Evolutionary conservation across 2,329 filamentous ascomycete genomes (phyloP).

Genomic region (Pseudopithomyces maydicus): DNA sequence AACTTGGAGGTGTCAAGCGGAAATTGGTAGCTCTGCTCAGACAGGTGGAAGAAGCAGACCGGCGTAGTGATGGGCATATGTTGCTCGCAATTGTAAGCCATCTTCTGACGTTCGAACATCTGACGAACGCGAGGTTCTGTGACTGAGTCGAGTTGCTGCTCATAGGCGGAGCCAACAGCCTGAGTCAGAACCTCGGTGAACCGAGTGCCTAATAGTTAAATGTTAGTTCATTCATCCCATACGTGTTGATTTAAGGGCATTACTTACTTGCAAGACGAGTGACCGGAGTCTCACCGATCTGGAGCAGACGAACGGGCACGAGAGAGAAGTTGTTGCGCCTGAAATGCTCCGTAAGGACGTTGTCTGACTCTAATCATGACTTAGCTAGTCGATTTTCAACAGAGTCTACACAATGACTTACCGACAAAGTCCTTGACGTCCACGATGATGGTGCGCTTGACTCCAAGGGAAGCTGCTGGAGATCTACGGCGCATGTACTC

Average conservation of each 20-base stretch:
- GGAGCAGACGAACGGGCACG: not conserved
- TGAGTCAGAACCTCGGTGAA: not conserved
- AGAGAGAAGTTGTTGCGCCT: not conserved
- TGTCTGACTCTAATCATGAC: not conserved
- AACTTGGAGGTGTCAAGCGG: not conserved
- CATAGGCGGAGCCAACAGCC: not conserved
- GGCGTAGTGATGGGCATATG: not conserved
- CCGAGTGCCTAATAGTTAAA: not conserved
- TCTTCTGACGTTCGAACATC: not conserved
- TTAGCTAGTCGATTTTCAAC: not conserved
- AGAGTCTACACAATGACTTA: not conserved
- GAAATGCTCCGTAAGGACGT: not conserved
- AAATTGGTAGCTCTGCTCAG: conserved; percentile 1
- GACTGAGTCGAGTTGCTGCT: not conserved
- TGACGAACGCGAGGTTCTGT: not conserved
- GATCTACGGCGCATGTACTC: no score
- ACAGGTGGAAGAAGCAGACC: not conserved
- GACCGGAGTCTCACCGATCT: not conserved
- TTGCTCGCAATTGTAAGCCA: not conserved
- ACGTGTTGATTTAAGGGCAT: no score
- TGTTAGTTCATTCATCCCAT: no score
- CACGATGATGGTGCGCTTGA: not conserved
- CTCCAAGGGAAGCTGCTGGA: not conserved
- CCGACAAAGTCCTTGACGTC: not conserved
- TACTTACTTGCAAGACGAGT: not conserved